Evolutionary conservation across 2,329 filamentous ascomycete genomes (phyloP).

Genomic region (Pezicula rhizophila): DNA sequence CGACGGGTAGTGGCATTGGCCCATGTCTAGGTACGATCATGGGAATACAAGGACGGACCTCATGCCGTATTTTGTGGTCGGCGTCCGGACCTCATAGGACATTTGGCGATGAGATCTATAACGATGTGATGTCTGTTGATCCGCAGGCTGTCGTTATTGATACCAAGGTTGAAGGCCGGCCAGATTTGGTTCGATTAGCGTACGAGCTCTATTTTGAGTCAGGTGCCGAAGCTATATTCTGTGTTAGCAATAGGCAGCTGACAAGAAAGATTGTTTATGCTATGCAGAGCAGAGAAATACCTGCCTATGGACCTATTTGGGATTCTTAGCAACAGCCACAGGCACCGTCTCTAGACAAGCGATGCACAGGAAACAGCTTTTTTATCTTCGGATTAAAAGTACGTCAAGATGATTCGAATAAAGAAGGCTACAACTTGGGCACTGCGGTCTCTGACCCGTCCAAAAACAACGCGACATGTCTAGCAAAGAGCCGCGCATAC

Average conservation of each 20-base stretch:
- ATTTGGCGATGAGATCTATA: conserved; percentile 27
- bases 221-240: conserved; percentile 30
- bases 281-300: conserved; percentile 29
- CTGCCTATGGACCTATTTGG: conserved; percentile 30
- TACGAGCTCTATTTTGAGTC: conserved; percentile 24
- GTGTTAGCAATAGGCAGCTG: conserved; percentile 31
- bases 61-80: conserved; percentile 28
- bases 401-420: background rate
- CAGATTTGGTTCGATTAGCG: conserved; percentile 27
- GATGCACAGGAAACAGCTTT: background rate
- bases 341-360: background rate
- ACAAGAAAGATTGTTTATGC: conserved; percentile 32
- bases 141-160: conserved; percentile 27
- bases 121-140: conserved; percentile 25
- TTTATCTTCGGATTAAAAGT: background rate
- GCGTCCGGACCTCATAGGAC: conserved; percentile 26
- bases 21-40: conserved; percentile 29
- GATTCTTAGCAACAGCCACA: conserved; percentile 18
- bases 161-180: conserved; percentile 26
- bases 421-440: background rate
- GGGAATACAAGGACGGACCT: conserved; percentile 13
- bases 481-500: conserved; percentile 14
- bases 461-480: conserved; percentile 13
- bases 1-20: conserved; percentile 33
- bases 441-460: conserved; percentile 1